phyloP scores from a whole-genome alignment of 768 basidiomycete species.

The Kwoniella dendrophila region DNA sequence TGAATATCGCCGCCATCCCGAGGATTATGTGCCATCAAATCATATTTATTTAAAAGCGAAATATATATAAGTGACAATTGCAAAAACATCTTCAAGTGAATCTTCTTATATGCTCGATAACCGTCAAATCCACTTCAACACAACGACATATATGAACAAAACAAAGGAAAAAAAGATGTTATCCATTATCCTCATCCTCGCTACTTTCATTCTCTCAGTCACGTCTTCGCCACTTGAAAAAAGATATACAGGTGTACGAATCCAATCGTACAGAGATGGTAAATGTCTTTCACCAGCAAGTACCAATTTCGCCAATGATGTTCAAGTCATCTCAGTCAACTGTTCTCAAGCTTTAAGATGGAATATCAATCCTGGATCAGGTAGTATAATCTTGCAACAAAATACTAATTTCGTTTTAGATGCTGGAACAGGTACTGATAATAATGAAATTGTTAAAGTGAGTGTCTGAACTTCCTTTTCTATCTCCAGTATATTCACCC shows the following conservation, averaged over 20 bases:
- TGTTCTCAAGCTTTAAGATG: slow-evolving; percentile 5
- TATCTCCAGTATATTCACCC: neutral
- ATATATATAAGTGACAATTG: too few relatives aligned
- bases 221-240: neutral
- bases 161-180: too few relatives aligned
- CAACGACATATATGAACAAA: too few relatives aligned
- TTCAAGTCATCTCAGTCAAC: slow-evolving; percentile 4
- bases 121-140: too few relatives aligned
- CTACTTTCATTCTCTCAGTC: too few relatives aligned
- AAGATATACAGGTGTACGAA: neutral
- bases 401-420: slow-evolving; percentile 19
- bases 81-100: too few relatives aligned
- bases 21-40: too few relatives aligned
- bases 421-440: slow-evolving; percentile 17
- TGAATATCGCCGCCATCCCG: too few relatives aligned
- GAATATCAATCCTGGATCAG: slow-evolving; percentile 25
- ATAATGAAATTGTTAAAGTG: slow-evolving; percentile 9
- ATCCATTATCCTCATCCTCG: too few relatives aligned
- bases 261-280: slow-evolving; percentile 7
- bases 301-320: neutral
- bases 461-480: neutral
- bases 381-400: slow-evolving; percentile 13
- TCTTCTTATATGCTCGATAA: too few relatives aligned
- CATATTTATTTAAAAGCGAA: too few relatives aligned
- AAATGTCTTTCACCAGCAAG: slow-evolving; percentile 9